These are phyloP conservation scores for Fusarium sp. DNA, from an alignment of 2,329 filamentous ascomycete species.

Conservation along the genomic window DNA sequence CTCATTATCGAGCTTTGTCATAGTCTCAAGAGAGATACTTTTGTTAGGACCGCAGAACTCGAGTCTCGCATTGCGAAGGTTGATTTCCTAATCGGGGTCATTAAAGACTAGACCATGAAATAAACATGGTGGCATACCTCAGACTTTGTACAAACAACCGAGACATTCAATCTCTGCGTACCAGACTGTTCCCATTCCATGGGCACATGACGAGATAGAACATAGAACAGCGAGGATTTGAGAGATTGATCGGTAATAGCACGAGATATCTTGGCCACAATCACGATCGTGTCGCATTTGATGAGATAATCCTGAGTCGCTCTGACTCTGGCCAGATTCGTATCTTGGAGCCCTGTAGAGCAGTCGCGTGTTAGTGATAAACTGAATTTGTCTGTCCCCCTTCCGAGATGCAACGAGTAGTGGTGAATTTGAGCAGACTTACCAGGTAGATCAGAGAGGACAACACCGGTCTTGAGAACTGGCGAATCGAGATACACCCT, in stretches of 20 bases:
- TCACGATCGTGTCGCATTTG: constrained; percentile 51
- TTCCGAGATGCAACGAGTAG: too few species aligned
- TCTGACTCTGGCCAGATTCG: constrained; percentile 51
- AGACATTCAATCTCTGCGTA: constrained; percentile 45
- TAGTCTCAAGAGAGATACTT: constrained; percentile 27
- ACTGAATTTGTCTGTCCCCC: too few species aligned
- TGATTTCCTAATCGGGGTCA: constrained; percentile 38
- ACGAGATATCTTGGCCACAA: constrained; percentile 51
- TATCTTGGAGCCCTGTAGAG: constrained; percentile 47
- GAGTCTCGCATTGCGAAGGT: constrained; percentile 40
- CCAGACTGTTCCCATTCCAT: constrained; percentile 46
- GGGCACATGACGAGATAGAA: constrained; percentile 47
- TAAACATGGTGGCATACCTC: constrained; percentile 29
- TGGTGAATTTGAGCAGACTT: constrained; percentile 5
- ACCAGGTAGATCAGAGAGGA: constrained; percentile 53
- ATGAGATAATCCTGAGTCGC: constrained; percentile 52
- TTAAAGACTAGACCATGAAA: too few species aligned
- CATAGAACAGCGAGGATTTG: constrained; percentile 48
- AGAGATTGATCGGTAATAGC: constrained; percentile 50
- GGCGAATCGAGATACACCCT: constrained; percentile 50
- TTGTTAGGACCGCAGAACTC: constrained; percentile 47
- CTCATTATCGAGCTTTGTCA: constrained; percentile 45
- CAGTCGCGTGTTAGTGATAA: background rate
- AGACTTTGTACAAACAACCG: constrained; percentile 51
- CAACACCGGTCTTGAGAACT: constrained; percentile 49